phyloP scores from a whole-genome alignment of 805 yeast genomes.

The Dipodascopsis uninucleata region DNA sequence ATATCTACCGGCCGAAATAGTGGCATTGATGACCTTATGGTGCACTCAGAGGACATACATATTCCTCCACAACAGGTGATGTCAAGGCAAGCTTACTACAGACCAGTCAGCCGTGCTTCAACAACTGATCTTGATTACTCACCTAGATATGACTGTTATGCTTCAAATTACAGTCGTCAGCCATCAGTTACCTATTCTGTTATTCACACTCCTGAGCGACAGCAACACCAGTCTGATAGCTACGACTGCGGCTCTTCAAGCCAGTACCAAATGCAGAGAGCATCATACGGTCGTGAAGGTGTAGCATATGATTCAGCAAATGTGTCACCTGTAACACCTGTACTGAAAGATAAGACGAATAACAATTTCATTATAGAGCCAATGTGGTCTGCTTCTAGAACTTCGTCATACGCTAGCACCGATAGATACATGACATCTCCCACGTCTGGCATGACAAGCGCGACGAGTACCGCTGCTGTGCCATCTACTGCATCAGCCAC shows the following conservation, averaged over 20 bases:
- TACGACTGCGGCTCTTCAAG: no score
- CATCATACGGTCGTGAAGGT: no score
- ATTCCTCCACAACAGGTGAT: slow-evolving; percentile 4
- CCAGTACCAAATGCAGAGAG: no score
- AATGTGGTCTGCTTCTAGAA: background rate
- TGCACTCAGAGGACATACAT: background rate
- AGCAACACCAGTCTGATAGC: background rate
- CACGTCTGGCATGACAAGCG: background rate
- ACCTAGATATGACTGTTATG: background rate
- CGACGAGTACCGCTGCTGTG: background rate
- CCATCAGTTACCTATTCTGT: background rate
- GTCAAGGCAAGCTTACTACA: slow-evolving; percentile 3
- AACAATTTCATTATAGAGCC: background rate
- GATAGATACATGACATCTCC: slow-evolving; percentile 1
- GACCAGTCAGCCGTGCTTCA: background rate
- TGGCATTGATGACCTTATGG: background rate
- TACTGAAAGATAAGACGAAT: slow-evolving; percentile 4
- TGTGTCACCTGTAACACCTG: background rate
- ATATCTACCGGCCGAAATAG: no score
- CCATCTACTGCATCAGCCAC: background rate
- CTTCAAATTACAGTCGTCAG: slow-evolving; percentile 1
- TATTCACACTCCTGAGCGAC: background rate
- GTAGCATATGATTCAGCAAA: no score
- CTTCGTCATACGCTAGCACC: slow-evolving; percentile 4
- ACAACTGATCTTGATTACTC: background rate